A percentile compares a stretch with the other conserved stretches of the same genome.
These are phyloP conservation scores for Barbarea vulgaris DNA, from an alignment of 345 rosid genomes.

Conservation along the genomic window DNA sequence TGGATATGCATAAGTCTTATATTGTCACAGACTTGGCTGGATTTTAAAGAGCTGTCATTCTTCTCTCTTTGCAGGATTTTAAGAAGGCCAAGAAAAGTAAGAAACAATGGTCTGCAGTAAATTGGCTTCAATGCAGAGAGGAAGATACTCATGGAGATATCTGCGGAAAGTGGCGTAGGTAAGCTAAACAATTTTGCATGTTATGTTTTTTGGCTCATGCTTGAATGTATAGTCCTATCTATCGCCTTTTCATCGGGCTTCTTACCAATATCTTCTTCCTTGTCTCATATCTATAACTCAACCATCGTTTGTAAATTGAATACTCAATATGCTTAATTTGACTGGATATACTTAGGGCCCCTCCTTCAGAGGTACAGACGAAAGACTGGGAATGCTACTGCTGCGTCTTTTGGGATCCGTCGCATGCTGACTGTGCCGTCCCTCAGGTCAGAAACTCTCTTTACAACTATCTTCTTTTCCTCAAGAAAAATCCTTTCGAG, in stretches of 20 bases:
- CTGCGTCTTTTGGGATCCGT: conserved; percentile 81
- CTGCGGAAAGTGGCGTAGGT: conserved; percentile 99
- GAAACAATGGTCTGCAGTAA: conserved; percentile 53
- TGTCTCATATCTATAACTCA: conserved; percentile 14
- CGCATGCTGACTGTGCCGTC: conserved; percentile 84
- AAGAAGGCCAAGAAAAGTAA: conserved; percentile 38
- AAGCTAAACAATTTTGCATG: conserved; percentile 30
- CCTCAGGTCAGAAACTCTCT: conserved; percentile 65
- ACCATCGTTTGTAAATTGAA: conserved; percentile 7
- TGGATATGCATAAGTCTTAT: conserved; percentile 11
- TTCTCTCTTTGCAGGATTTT: conserved; percentile 47
- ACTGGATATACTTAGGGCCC: conserved; percentile 67
- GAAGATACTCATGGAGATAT: conserved; percentile 52
- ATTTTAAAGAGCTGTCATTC: conserved; percentile 22
- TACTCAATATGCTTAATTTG: conserved; percentile 19
- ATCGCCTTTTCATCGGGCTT: conserved; percentile 11
- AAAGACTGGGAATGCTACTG: conserved; percentile 94
- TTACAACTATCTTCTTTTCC: conserved; percentile 1
- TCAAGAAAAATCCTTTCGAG: background rate
- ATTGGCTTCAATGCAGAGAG: conserved; percentile 92
- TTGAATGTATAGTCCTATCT: conserved; percentile 13
- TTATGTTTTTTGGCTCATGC: conserved; percentile 19
- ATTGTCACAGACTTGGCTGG: conserved; percentile 15
- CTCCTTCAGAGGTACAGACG: conserved; percentile 84
- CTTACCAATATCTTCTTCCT: background rate